A percentile compares a stretch with the other conserved stretches of the same genome.
These are phyloP conservation scores for Eudorina sp. DNA, from an alignment of 139 green algal genomes.

Conservation along the genomic window DNA sequence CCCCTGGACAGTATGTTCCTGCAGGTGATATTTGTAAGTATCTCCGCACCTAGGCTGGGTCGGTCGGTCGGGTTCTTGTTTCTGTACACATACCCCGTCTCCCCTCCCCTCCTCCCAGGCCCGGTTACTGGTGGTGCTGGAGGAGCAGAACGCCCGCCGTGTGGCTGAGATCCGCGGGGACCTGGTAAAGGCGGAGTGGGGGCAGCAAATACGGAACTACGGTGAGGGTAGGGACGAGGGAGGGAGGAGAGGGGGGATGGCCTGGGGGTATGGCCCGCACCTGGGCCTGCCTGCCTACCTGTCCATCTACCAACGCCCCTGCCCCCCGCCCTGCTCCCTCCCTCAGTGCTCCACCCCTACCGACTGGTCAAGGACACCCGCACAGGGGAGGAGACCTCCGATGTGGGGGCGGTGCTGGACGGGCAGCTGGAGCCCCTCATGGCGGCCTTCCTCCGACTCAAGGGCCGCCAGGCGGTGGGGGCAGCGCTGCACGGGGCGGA, in stretches of 20 bases:
- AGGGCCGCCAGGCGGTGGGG: constrained; percentile 35
- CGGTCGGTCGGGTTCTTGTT: no score
- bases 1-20: no score
- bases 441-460: constrained; percentile 54
- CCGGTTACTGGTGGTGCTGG: constrained; percentile 88
- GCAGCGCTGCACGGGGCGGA: background rate
- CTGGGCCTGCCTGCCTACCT: background rate
- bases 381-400: constrained; percentile 78
- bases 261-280: background rate
- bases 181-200: constrained; percentile 94
- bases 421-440: constrained; percentile 70
- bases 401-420: constrained; percentile 84
- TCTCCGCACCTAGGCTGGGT: no score
- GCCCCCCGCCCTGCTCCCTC: background rate
- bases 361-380: constrained; percentile 96
- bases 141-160: constrained; percentile 85
- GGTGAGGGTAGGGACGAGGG: constrained; percentile 47
- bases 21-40: no score
- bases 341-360: constrained; percentile 95
- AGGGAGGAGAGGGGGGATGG: no score
- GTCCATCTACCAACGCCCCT: background rate
- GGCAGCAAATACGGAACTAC: constrained; percentile 98
- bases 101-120: constrained; percentile 60
- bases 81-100: no score
- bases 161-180: constrained; percentile 92